Evolutionary conservation across 2,329 filamentous ascomycete species (phyloP), one percentile per base, ranked within the genome.

Genomic region (Cercospora sp.): DNA sequence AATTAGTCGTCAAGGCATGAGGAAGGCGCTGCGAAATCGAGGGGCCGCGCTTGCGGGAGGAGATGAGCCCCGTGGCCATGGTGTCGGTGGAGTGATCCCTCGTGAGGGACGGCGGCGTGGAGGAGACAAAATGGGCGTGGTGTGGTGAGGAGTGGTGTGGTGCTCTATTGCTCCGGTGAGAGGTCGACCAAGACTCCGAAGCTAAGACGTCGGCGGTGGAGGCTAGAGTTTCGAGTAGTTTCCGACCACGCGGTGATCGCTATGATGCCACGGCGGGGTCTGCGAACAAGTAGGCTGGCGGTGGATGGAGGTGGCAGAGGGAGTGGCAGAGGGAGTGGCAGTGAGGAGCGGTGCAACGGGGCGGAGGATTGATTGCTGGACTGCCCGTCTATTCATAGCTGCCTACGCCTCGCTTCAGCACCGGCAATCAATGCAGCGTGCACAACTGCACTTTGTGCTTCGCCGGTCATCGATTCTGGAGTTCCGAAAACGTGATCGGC

Each of bases 11-110:
- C 40, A 72, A 58, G 64, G 66, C 62, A 49, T 66, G 65, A 10
- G 68, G 70, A n/a, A 71, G 43, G 28, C 64, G 68, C 64, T 72
- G 68, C 7, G 70, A 68, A 16, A 72, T 61, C 16, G 70, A 62
- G 40, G 62, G 62, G 34, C 62, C 62, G 24, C 70, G 65, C 67
- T 73, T 72, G 51, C 71, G 70, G 53, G 67, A 65, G 21, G 71
- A 70, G 40, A 69, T 62, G 37, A 71, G 68, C 10, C 62, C 62
- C 18, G 66, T 68, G 30, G 66, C 63, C 66, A 68, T 68, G 58
- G 26, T 24, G 37, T 61, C 45, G 49, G 53, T 24, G 61, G 55
- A 16, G n/a, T 28, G 30, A 58, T 67, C 61, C 61, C 60, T 67
- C 65, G 60, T 37, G 34, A 61, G 55, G 66, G 63, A 66, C 28